Evolutionary conservation across 495 filamentous ascomycete genomes (phyloP), one percentile per base, ranked within the genome.

Genomic region (Neurospora sp.): DNA sequence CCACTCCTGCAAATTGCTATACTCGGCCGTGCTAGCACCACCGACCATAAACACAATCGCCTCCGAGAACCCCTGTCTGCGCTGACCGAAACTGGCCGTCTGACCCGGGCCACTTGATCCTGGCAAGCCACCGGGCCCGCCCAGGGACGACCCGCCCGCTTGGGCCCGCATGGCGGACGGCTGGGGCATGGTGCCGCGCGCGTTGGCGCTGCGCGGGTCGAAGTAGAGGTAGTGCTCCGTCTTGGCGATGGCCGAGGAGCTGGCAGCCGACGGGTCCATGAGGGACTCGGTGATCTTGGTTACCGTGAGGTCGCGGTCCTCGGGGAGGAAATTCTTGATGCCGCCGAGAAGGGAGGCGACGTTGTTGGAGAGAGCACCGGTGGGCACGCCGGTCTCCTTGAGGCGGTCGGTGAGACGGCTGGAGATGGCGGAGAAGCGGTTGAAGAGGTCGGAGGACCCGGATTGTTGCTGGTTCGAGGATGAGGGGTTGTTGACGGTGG

Each of bases 171-270:
- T 79, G 20, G 88, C 88, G 20, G 88, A 88, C 0, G 91, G 87
- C 35, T 93, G 92, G 62, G 92, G 92, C 87, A 97, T 95, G n/a
- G 91, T 94, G 18, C 96, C 95, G 40, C 96, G 89, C 0, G 96
- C 95, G 77, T 96, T 97, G 31, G 95, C 91, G 76, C 91, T 95
- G 54, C 95, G 89, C 3, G 96, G 96, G 81, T 99, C 96, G 78
- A 98, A 98, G 85, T 98, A 98, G n/a, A 98, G 91, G 78, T 98
- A 99, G 77, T 92, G 92, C 78, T 99, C 96, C 6, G 96, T 98
- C 84, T 97, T 98, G 73, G 93, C 92, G 74, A 99, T 94, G 14
- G 96, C 96, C 27, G 91, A 94, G 3, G 93, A 93, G 14, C 92
- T 94, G 2, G 96, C 95, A 11, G 92, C 87, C 44, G 93, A 86